phyloP scores from a whole-genome alignment of 345 rosid genomes.

The Linum lewisii region DNA sequence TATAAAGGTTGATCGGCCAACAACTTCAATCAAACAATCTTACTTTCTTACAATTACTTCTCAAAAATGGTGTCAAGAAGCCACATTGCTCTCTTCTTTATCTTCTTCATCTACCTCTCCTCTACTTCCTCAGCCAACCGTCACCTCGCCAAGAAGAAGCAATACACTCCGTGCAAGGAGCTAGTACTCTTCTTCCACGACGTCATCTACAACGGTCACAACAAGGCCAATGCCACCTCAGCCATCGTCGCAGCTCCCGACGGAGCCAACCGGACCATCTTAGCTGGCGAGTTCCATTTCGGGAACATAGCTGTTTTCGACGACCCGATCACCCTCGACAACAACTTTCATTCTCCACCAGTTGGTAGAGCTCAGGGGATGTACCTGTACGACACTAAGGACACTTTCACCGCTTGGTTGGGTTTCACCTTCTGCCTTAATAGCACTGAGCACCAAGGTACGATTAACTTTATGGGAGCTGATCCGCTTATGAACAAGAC shows the following conservation, averaged over 20 bases:
- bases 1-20: no score
- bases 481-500: slow-evolving; percentile 33
- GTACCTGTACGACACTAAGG: slow-evolving; percentile 33
- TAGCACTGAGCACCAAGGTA: slow-evolving; percentile 24
- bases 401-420: slow-evolving; percentile 41
- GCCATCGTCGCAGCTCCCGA: slow-evolving; percentile 35
- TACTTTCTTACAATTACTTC: no score
- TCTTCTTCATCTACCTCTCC: not conserved
- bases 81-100: not conserved
- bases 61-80: slow-evolving; percentile 12
- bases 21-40: no score
- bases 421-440: slow-evolving; percentile 38
- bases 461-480: slow-evolving; percentile 33
- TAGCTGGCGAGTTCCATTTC: slow-evolving; percentile 27
- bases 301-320: slow-evolving; percentile 41
- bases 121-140: not conserved
- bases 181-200: slow-evolving; percentile 38
- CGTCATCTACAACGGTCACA: slow-evolving; percentile 39
- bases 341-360: slow-evolving; percentile 29
- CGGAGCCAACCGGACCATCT: slow-evolving; percentile 24
- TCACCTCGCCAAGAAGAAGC: slow-evolving; percentile 4
- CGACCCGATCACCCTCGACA: slow-evolving; percentile 45
- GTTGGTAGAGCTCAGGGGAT: slow-evolving; percentile 44
- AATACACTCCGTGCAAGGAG: slow-evolving; percentile 28
- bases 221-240: slow-evolving; percentile 32